Evolutionary conservation across 1,139 yeast genomes (phyloP).

Genomic region (Candida smagusa): DNA sequence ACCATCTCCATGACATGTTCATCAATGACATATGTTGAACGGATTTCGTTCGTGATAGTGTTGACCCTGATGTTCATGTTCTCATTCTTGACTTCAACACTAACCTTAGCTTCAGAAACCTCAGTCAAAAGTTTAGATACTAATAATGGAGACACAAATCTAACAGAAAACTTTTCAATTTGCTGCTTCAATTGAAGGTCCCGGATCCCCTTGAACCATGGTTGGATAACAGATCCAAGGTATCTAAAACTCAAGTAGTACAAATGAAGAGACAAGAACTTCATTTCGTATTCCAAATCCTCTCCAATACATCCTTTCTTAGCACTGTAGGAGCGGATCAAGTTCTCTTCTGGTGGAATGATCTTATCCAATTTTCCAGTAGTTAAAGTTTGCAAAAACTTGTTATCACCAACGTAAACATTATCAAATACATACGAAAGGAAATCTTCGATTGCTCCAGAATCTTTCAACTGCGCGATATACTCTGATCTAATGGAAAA

Average conservation of each 20-base stretch:
- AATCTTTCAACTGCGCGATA: constrained; percentile 52
- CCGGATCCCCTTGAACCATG: constrained; percentile 67
- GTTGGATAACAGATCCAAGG: constrained; percentile 65
- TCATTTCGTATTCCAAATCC: constrained; percentile 20
- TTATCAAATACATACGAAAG: constrained; percentile 51
- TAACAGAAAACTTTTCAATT: constrained; percentile 62
- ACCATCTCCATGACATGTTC: constrained; percentile 85
- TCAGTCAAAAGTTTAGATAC: constrained; percentile 55
- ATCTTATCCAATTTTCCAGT: constrained; percentile 17
- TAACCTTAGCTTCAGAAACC: constrained; percentile 43
- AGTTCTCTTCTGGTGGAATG: constrained; percentile 10
- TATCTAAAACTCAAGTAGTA: constrained; percentile 55
- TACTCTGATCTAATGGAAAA: constrained; percentile 61
- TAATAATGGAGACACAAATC: constrained; percentile 61
- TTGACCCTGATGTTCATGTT: constrained; percentile 64
- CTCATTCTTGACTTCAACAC: constrained; percentile 45
- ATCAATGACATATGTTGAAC: constrained; percentile 74
- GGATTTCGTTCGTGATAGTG: constrained; percentile 63
- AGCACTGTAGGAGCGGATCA: constrained; percentile 19
- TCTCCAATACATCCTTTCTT: constrained; percentile 18
- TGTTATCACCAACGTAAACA: constrained; percentile 38
- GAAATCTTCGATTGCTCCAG: constrained; percentile 42
- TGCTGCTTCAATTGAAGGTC: constrained; percentile 54
- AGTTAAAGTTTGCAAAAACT: constrained; percentile 27
- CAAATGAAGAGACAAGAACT: constrained; percentile 48